Evolutionary conservation across 257 asterid genomes (phyloP).

Genomic region (Fraxinus americana): DNA sequence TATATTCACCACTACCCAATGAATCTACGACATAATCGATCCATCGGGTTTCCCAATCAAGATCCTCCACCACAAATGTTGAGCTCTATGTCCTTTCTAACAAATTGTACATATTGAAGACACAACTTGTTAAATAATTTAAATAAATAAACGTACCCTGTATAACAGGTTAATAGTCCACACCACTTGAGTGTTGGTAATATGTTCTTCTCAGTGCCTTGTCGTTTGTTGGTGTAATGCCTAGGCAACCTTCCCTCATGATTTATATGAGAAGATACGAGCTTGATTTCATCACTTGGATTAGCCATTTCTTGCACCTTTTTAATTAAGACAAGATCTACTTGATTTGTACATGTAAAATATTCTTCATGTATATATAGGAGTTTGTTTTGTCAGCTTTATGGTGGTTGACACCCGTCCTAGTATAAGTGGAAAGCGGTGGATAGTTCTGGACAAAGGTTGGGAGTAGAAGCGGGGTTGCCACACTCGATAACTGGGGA

Average conservation of each 20-base stretch:
- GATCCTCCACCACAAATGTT: slow-evolving; percentile 64
- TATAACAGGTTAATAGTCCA: too few relatives aligned
- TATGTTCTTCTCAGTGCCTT: slow-evolving; percentile 53
- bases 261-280: slow-evolving; percentile 46
- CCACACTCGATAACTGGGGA: too few relatives aligned
- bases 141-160: too few relatives aligned
- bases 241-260: slow-evolving; percentile 68
- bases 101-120: slow-evolving; percentile 42
- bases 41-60: slow-evolving; percentile 66
- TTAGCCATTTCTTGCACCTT: slow-evolving; percentile 42
- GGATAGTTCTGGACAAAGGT: slow-evolving; percentile 3
- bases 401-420: background rate
- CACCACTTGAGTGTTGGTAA: slow-evolving; percentile 80
- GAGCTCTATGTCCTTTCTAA: slow-evolving; percentile 56
- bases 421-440: slow-evolving; percentile 23
- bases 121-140: too few relatives aligned
- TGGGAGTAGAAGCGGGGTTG: background rate
- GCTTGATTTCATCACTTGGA: slow-evolving; percentile 61
- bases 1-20: slow-evolving; percentile 73
- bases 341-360: background rate
- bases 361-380: background rate
- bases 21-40: slow-evolving; percentile 56
- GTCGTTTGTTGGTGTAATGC: slow-evolving; percentile 74
- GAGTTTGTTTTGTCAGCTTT: background rate
- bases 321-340: background rate